phyloP scores from a whole-genome alignment of 805 yeast species.

The Saccharomycopsis babjevae region DNA sequence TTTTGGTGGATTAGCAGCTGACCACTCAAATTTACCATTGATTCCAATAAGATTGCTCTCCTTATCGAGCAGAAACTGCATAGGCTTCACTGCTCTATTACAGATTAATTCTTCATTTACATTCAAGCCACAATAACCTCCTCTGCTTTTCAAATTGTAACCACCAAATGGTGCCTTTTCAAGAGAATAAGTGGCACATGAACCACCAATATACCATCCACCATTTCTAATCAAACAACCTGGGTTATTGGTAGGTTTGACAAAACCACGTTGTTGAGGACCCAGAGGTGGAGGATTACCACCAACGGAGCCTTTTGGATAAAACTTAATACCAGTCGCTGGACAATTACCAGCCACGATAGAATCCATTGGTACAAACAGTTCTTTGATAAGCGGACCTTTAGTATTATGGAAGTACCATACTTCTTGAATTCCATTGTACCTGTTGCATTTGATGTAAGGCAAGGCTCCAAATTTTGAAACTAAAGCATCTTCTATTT shows the following conservation, averaged over 20 bases:
- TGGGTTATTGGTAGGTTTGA: conserved; percentile 38
- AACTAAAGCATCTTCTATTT: conserved; percentile 43
- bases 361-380: conserved; percentile 50
- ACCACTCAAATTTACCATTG: conserved; percentile 57
- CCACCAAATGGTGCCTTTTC: conserved; percentile 60
- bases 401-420: conserved; percentile 75
- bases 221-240: conserved; percentile 87
- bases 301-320: conserved; percentile 48
- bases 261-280: conserved; percentile 31
- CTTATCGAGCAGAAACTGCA: conserved; percentile 49
- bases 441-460: conserved; percentile 49
- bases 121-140: conserved; percentile 59
- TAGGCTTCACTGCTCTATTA: conserved; percentile 28
- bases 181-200: conserved; percentile 71
- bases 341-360: conserved; percentile 14
- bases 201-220: conserved; percentile 67
- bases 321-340: conserved; percentile 43
- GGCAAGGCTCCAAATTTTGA: conserved; percentile 45
- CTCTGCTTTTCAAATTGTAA: conserved; percentile 54
- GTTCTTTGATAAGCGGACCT: conserved; percentile 62
- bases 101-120: conserved; percentile 26
- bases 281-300: conserved; percentile 19
- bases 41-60: conserved; percentile 39
- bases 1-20: conserved; percentile 37
- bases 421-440: conserved; percentile 35